Conservation (phyloP, 2,329 filamentous ascomycete genomes). For the Apiospora koreana region DNA sequence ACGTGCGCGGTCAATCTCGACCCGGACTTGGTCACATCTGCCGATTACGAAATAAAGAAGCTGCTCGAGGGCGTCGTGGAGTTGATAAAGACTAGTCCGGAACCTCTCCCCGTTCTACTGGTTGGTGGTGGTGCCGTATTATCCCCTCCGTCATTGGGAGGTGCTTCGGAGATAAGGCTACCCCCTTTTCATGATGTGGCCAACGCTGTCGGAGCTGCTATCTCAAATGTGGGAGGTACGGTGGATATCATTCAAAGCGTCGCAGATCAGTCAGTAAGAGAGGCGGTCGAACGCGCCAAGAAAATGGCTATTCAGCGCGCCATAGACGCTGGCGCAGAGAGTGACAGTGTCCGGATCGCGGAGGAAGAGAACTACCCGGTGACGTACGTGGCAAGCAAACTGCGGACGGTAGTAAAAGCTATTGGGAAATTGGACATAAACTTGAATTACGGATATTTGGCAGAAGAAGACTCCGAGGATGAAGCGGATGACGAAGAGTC, state of each 20-base stretch:
- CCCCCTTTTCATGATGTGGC: slow-evolving; percentile 57
- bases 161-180: slow-evolving; percentile 53
- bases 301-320: not conserved
- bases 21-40: slow-evolving; percentile 35
- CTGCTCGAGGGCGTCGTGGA: slow-evolving; percentile 60
- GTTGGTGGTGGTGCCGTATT: slow-evolving; percentile 62
- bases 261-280: not conserved
- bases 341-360: not conserved
- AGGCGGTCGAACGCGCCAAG: not conserved
- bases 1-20: slow-evolving; percentile 29
- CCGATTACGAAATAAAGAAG: slow-evolving; percentile 42
- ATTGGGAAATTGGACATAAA: not conserved
- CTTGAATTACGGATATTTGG: not conserved
- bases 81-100: slow-evolving; percentile 59
- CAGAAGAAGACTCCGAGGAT: not conserved
- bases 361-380: not conserved
- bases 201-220: slow-evolving; percentile 64
- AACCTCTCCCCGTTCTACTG: slow-evolving; percentile 55
- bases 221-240: slow-evolving; percentile 35
- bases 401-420: slow-evolving; percentile 1
- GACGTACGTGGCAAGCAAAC: not conserved
- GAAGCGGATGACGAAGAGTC: not conserved
- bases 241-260: not conserved
- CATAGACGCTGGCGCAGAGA: not conserved
- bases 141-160: slow-evolving; percentile 49